Conservation (phyloP, 2,329 filamentous ascomycete species). For the Fusarium sp. region DNA sequence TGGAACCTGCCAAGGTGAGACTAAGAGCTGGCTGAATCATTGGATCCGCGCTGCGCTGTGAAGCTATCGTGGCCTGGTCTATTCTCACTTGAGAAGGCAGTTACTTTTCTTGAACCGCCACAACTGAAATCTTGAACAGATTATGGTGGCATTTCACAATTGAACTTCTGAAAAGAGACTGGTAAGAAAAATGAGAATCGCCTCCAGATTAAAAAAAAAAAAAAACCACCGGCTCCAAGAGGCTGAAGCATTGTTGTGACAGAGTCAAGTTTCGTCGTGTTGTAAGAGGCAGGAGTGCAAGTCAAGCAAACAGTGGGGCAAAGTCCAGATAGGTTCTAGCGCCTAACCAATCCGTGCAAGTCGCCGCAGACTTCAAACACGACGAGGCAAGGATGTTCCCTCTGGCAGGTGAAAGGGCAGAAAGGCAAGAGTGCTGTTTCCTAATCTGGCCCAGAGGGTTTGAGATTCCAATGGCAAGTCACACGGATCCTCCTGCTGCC, state of each 20-base stretch:
- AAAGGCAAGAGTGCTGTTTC: slow-evolving; percentile 11
- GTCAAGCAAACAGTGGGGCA: slow-evolving; percentile 23
- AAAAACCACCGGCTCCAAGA: slow-evolving; percentile 13
- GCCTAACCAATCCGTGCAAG: slow-evolving; percentile 11
- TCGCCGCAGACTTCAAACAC: slow-evolving; percentile 39
- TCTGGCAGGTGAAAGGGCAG: slow-evolving; percentile 2
- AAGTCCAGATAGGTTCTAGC: slow-evolving; percentile 24
- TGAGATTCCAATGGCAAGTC: slow-evolving; percentile 38
- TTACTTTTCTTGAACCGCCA: slow-evolving; percentile 3
- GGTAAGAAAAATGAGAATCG: not conserved
- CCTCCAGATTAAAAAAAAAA: not conserved
- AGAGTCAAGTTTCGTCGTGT: slow-evolving; percentile 57
- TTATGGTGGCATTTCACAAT: slow-evolving; percentile 2
- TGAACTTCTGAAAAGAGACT: slow-evolving; percentile 15
- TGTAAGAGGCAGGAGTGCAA: slow-evolving; percentile 42
- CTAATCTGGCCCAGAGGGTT: slow-evolving; percentile 24
- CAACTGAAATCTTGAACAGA: slow-evolving; percentile 10
- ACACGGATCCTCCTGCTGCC: slow-evolving; percentile 34
- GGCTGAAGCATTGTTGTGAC: slow-evolving; percentile 63
- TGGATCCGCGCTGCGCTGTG: not conserved
- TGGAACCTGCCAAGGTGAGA: slow-evolving; percentile 1
- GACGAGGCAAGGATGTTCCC: slow-evolving; percentile 27
- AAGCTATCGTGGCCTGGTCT: not conserved
- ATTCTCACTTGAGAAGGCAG: not conserved
- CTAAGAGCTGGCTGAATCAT: not conserved